A percentile compares a stretch with the other conserved stretches of the same genome.
These are phyloP conservation scores for Beta corolliflora DNA, from an alignment of 179 eudicot species.

Conservation along the genomic window DNA sequence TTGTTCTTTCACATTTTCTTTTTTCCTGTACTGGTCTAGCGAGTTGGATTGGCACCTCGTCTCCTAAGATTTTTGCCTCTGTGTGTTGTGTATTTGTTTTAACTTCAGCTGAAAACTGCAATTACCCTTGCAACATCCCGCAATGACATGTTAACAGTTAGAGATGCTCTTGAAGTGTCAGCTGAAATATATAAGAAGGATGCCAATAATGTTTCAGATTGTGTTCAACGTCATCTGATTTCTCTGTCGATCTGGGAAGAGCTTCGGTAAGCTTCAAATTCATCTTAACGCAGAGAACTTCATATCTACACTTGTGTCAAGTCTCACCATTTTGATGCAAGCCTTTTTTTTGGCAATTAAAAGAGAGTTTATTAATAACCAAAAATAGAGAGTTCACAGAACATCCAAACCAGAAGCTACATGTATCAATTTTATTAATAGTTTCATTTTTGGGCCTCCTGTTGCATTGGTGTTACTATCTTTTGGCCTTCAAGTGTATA, in stretches of 20 bases:
- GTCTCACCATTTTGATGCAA: neutral
- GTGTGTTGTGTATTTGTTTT: neutral
- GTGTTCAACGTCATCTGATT: constrained; percentile 92
- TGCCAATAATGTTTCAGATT: constrained; percentile 77
- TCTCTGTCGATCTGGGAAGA: constrained; percentile 96
- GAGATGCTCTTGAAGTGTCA: constrained; percentile 99
- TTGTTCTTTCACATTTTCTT: neutral
- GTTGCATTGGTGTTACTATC: neutral
- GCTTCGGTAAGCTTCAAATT: constrained; percentile 58
- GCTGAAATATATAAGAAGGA: constrained; percentile 93
- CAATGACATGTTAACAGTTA: constrained; percentile 83
- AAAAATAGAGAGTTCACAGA: too few species aligned
- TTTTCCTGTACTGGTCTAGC: constrained; percentile 5
- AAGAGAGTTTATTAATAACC: too few species aligned
- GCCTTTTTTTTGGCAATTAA: neutral
- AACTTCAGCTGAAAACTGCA: constrained; percentile 81
- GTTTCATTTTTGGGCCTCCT: too few species aligned
- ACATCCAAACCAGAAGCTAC: too few species aligned
- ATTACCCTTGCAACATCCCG: constrained; percentile 88
- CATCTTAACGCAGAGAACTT: neutral
- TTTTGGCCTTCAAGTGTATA: neutral
- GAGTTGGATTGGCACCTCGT: neutral
- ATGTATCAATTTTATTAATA: too few species aligned
- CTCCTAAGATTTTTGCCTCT: neutral
- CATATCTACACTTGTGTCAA: neutral